Base-by-base conservation (phyloP, 306 rosid species). In the Inga laurina region DNA sequence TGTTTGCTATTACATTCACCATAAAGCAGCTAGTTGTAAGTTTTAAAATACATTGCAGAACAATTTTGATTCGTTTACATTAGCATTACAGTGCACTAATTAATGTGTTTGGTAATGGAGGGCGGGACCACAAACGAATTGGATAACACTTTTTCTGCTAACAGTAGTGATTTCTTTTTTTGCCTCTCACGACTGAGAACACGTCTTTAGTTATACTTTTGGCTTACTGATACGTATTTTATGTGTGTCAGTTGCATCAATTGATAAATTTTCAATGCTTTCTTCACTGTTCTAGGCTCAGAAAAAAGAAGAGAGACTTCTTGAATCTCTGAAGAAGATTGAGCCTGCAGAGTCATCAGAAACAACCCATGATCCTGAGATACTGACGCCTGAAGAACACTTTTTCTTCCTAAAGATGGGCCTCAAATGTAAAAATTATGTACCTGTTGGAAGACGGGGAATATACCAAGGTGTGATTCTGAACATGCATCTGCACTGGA, bases 401-500 rank as follows among this genome's bases (percentile, higher is more conserved):
- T 96, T 94, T 84, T 96, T 85, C 92, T 96, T 96, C 83, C 85
- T 96, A 84, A 96, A 94, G 87, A 96, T 91, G 98, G 99, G 99
- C 45, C 86, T 92, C 73, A 94, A 91, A 88, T 82, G 94, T 88
- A 96, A 92, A 90, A 96, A 92, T 74, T 96, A 94, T 46, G 98
- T 94, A 75, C 99, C 99, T 35, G 91, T 96, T 44, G 99, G 99
- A 85, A 90, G 99, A 77, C 89, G 97, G 27, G 99, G 99, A 75
- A 92, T 96, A 87, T 96, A 94, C 88, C 92, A 90, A 87, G 97
- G 99, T 87, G 99, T 96, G 71, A 90, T 94, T 86, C 89, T 96
- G 72, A 96, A 96, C 86, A 94, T 94, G 99, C 99, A 96, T 87
- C 91, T 96, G 81, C 98, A 96, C 85, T 96, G 99, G 99, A 94